phyloP scores from a whole-genome alignment of 2,329 filamentous ascomycete species.

The Microdochium paspali region DNA sequence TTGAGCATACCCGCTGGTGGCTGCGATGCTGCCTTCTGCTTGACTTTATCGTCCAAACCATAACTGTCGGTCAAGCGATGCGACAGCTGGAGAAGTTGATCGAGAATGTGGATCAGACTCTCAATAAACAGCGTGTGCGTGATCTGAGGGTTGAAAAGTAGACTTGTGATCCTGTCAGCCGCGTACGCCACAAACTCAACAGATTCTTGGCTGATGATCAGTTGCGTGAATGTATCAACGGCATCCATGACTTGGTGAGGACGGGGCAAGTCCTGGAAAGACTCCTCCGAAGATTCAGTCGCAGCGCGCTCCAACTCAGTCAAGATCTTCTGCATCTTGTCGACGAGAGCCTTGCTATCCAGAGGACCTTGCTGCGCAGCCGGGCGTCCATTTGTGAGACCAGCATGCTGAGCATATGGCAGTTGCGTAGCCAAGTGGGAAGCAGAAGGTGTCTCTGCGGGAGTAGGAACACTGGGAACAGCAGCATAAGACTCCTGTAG shows the following conservation, averaged over 20 bases:
- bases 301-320: slow-evolving; percentile 46
- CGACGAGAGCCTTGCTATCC: slow-evolving; percentile 41
- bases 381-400: slow-evolving; percentile 41
- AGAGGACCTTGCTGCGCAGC: slow-evolving; percentile 31
- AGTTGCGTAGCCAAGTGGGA: slow-evolving; percentile 43
- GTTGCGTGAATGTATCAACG: slow-evolving; percentile 50
- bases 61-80: slow-evolving; percentile 11
- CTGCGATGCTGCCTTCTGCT: slow-evolving; percentile 46
- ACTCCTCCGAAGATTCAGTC: slow-evolving; percentile 44
- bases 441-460: slow-evolving; percentile 48
- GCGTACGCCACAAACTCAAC: slow-evolving; percentile 51
- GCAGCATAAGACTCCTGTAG: slow-evolving; percentile 52
- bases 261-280: slow-evolving; percentile 49
- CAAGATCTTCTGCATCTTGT: slow-evolving; percentile 48
- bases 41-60: slow-evolving; percentile 45
- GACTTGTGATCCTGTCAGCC: slow-evolving; percentile 47
- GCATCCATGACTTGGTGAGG: slow-evolving; percentile 52
- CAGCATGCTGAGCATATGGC: slow-evolving; percentile 39
- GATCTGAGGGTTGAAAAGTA: slow-evolving; percentile 42
- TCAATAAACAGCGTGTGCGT: slow-evolving; percentile 50
- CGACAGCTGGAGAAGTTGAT: slow-evolving; percentile 50
- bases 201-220: slow-evolving; percentile 54
- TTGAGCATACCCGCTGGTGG: slow-evolving; percentile 46
- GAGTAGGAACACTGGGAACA: slow-evolving; percentile 48
- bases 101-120: slow-evolving; percentile 52